Base-by-base conservation (phyloP, 352 stramenopile species). In the Phytophthora cryptogea region DNA sequence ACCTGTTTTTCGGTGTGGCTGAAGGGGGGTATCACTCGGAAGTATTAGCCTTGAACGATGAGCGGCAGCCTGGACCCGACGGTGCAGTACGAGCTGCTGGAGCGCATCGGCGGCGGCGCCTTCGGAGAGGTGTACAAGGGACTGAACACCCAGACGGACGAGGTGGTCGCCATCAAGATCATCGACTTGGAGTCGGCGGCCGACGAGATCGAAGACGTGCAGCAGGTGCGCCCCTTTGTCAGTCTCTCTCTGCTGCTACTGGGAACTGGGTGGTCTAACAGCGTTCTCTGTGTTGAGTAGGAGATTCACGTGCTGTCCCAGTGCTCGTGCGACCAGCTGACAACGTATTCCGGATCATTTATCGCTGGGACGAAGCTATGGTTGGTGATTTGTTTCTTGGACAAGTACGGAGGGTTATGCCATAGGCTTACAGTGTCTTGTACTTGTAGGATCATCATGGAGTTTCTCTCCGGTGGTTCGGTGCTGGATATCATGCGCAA, bases 261-360 rank as follows among this genome's bases (percentile, higher is more conserved):
- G 17, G 36, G 11, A n/a, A 27, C 20, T 50, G 16, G 47, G 41
- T 36, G 10, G 16, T 17, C 5, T 40, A 26, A 4, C 10, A 44
- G 8, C n/a, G 44, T 14, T 43, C 20, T 45, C n/a, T 44, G 26
- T 42, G 20, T 58, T 9, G 46, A 43, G 44, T 59, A 95, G 77
- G 91, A 97, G 62, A 97, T 97, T 57, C 58, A 90, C 16, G 87
- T 97, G 59, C 70, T 97, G 4, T 94, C 88, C 27, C 85, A 96
- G 50, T 97, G 88, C 59, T 72, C 89, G 7, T 96, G 91, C 42
- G 80, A 90, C 7, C 88, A 97, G 66, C 72, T 97, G 40, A 97
- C 88, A 32, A 88, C 86, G 59, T 97, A 97, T 63, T 83, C 88
- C 31, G 88, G 83, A 17, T 94, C 84, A 8, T 95, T 95, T 63